These are phyloP conservation scores for Gossypium aridum DNA, from an alignment of 441 rosid species.

Conservation along the genomic window DNA sequence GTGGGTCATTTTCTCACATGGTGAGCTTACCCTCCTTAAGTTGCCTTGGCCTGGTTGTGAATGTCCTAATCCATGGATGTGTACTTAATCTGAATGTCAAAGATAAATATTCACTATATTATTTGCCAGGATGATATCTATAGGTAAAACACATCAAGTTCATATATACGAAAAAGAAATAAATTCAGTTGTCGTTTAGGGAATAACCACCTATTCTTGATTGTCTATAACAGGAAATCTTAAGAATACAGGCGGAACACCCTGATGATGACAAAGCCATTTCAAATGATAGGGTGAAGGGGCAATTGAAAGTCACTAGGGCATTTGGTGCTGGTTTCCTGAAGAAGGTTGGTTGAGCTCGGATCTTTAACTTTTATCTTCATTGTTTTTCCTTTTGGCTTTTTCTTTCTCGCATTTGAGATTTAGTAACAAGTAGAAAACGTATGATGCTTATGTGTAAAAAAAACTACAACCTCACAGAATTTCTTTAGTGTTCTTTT, in stretches of 20 bases:
- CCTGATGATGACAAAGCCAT: constrained; percentile 74
- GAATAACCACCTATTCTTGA: constrained; percentile 10
- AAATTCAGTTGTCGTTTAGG: not conserved
- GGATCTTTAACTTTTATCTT: constrained; percentile 1
- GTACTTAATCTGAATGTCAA: not conserved
- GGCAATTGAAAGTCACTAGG: constrained; percentile 86
- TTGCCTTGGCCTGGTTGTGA: not conserved
- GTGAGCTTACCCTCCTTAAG: constrained; percentile 1
- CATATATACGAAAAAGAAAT: not conserved
- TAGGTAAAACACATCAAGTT: not conserved
- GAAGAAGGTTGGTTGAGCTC: constrained; percentile 56
- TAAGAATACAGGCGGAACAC: constrained; percentile 74
- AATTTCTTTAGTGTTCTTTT: not conserved
- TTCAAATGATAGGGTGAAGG: constrained; percentile 84
- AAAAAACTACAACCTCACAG: not conserved
- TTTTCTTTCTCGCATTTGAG: not conserved
- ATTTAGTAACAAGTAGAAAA: not conserved
- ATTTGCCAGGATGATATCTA: not conserved
- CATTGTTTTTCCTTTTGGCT: not conserved
- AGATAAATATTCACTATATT: not conserved
- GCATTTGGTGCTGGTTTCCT: constrained; percentile 94
- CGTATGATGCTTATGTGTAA: not conserved
- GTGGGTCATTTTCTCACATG: not conserved
- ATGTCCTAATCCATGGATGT: not conserved
- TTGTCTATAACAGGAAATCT: constrained; percentile 61